Evolutionary conservation across 2,329 filamentous ascomycete species (phyloP), one percentile per base, ranked within the genome.

Genomic region (Chaetoscypha palmicola): DNA sequence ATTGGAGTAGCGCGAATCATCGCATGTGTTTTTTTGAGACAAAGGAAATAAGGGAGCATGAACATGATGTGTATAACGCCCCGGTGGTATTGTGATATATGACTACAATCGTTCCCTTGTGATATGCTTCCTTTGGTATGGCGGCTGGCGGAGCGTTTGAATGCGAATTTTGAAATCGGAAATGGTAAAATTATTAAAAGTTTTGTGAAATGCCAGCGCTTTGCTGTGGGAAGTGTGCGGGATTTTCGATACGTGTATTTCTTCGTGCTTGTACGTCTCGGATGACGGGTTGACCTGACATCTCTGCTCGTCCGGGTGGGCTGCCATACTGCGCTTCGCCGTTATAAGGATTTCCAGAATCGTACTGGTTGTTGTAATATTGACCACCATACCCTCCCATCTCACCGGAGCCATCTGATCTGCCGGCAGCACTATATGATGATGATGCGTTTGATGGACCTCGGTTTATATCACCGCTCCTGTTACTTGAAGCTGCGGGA

Each of bases 161-260:
- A 34, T 45, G 36, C 19, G 43, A 53, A 39, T 50, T 52, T 53
- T 50, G 11, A 21, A 38, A n/a, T n/a, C n/a, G n/a, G 35, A 44
- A 31, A 30, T 21, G 38, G 49, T 38, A 30, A 7, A 38, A 26
- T 22, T 39, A 46, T 55, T 77, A 97, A 59, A 98, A 98, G 66
- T 98, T 98, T 67, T 97, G 92, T 23, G 92, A 86, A 58, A 98
- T 96, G 47, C 92, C 92, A 30, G 87, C 87, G 58, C 86, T 94
- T 69, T 94, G 89, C 61, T 94, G 87, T 9, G 91, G 90, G 59
- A 86, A 94, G 50, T 92, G 86, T 34, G 86, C 79, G 2, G 88
- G 83, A 62, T 84, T 94, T 68, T 97, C 90, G 59, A 98, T 97
- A 50, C 90, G 80, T 10, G 92, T 96, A 68, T 96, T 96, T 53